A percentile compares a stretch with the other conserved stretches of the same genome.
Conservation (phyloP, 805 yeast species). For the Ogataea parapolymorpha region DNA sequence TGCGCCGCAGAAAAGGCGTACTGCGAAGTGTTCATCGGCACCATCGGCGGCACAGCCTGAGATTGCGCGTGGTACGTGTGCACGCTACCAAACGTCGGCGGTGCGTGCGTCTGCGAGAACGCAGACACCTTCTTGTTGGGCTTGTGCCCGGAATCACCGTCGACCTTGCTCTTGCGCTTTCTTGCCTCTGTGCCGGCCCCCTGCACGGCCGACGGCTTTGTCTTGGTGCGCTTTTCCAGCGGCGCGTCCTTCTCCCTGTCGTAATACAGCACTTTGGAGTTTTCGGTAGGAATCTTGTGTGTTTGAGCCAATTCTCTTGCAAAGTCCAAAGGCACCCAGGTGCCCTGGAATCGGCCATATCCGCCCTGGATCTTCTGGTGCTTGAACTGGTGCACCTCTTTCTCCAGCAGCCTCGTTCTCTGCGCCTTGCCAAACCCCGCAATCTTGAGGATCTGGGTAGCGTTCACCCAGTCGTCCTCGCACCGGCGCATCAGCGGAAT, state of each 20-base stretch:
- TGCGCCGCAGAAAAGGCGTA: slow-evolving; percentile 19
- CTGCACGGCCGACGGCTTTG: slow-evolving; percentile 11
- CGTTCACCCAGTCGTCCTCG: slow-evolving; percentile 90
- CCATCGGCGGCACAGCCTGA: not conserved
- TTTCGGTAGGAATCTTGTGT: slow-evolving; percentile 48
- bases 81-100: slow-evolving; percentile 16
- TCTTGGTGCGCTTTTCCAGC: slow-evolving; percentile 39
- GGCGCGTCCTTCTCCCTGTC: slow-evolving; percentile 46
- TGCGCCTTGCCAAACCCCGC: slow-evolving; percentile 78
- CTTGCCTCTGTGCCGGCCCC: slow-evolving; percentile 19
- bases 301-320: slow-evolving; percentile 57
- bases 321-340: slow-evolving; percentile 74
- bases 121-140: slow-evolving; percentile 9
- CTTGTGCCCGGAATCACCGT: slow-evolving; percentile 20
- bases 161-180: slow-evolving; percentile 32
- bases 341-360: slow-evolving; percentile 80
- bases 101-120: slow-evolving; percentile 7
- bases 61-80: slow-evolving; percentile 3
- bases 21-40: slow-evolving; percentile 8
- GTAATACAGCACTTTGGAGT: slow-evolving; percentile 54
- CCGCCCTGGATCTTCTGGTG: slow-evolving; percentile 86
- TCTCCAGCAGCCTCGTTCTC: slow-evolving; percentile 71
- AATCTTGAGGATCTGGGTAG: slow-evolving; percentile 76
- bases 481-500: slow-evolving; percentile 87
- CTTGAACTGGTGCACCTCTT: slow-evolving; percentile 60